Conservation (phyloP, 2,329 filamentous ascomycete species). For the Ophiocordyceps camponoti-rufipedis region DNA sequence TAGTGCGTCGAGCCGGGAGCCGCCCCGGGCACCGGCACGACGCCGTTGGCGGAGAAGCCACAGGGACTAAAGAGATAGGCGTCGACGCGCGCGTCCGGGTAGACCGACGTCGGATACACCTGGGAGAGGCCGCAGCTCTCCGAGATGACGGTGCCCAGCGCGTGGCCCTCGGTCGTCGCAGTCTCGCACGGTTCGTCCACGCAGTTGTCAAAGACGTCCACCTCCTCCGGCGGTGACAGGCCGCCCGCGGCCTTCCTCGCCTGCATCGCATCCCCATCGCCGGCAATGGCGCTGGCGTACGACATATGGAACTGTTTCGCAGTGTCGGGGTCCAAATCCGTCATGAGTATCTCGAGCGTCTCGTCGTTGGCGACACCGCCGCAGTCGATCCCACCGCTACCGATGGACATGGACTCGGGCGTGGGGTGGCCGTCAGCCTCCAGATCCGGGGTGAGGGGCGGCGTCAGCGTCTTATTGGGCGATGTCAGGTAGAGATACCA, state of each 20-base stretch:
- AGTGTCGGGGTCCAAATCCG: slow-evolving; percentile 48
- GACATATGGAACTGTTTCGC: slow-evolving; percentile 53
- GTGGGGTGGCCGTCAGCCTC: slow-evolving; percentile 18
- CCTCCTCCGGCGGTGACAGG: slow-evolving; percentile 38
- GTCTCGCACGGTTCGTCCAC: slow-evolving; percentile 44
- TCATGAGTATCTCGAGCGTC: slow-evolving; percentile 59
- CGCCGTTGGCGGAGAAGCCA: slow-evolving; percentile 92
- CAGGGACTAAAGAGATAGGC: slow-evolving; percentile 94
- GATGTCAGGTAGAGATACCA: slow-evolving; percentile 98
- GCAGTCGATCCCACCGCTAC: slow-evolving; percentile 18
- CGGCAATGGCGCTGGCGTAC: slow-evolving; percentile 75
- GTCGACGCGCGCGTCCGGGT: slow-evolving; percentile 85
- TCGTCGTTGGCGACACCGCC: slow-evolving; percentile 46
- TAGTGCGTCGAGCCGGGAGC: slow-evolving; percentile 51
- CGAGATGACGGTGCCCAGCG: slow-evolving; percentile 80
- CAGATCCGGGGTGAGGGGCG: slow-evolving; percentile 57
- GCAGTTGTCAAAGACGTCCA: slow-evolving; percentile 69
- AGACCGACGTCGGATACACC: slow-evolving; percentile 71
- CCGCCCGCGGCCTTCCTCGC: slow-evolving; percentile 38
- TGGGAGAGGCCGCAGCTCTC: slow-evolving; percentile 76
- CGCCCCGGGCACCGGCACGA: slow-evolving; percentile 50
- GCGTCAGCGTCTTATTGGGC: slow-evolving; percentile 61
- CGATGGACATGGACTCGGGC: slow-evolving; percentile 33
- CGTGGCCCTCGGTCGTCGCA: slow-evolving; percentile 81
- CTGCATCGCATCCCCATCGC: slow-evolving; percentile 49